A percentile compares a stretch with the other conserved stretches of the same genome.
phyloP scores from a whole-genome alignment of 495 filamentous ascomycete genomes.

The Entonaema liquescens region DNA sequence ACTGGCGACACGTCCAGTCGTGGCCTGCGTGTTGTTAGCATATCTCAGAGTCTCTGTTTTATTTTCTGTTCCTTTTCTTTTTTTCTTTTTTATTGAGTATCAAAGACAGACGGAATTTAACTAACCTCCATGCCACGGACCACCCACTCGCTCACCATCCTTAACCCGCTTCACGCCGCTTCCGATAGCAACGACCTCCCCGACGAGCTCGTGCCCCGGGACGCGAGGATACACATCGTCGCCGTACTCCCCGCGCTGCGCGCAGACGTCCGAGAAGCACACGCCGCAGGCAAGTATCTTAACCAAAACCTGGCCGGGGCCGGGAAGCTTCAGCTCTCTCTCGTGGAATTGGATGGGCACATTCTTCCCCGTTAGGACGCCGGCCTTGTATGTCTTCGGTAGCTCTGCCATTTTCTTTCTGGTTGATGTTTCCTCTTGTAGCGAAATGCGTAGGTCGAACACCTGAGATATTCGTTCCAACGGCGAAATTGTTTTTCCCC shows the following conservation, averaged over 20 bases:
- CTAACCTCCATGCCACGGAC: conserved; percentile 65
- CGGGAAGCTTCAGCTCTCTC: conserved; percentile 53
- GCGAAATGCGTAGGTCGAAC: neutral
- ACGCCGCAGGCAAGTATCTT: conserved; percentile 65
- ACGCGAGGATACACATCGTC: conserved; percentile 60
- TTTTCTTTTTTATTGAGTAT: too few species aligned
- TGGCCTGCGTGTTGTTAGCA: conserved; percentile 42
- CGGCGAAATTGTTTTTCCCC: neutral
- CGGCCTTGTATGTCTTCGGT: conserved; percentile 61
- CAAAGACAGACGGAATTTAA: conserved; percentile 3
- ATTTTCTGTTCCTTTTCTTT: too few species aligned
- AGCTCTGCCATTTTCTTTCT: conserved; percentile 43
- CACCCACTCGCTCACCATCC: conserved; percentile 61
- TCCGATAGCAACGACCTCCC: conserved; percentile 60
- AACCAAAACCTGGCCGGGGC: conserved; percentile 56
- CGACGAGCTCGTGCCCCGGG: conserved; percentile 65
- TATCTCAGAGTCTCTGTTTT: neutral
- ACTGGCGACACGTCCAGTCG: conserved; percentile 58
- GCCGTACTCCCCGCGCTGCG: conserved; percentile 50
- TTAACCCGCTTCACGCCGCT: conserved; percentile 54
- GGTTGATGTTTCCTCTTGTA: neutral
- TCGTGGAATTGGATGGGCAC: conserved; percentile 55
- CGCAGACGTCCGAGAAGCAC: conserved; percentile 57
- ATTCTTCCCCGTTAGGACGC: conserved; percentile 52
- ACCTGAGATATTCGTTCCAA: neutral